phyloP scores from a whole-genome alignment of 1,139 yeast species.

The Nakaseomyces bracarensis region DNA sequence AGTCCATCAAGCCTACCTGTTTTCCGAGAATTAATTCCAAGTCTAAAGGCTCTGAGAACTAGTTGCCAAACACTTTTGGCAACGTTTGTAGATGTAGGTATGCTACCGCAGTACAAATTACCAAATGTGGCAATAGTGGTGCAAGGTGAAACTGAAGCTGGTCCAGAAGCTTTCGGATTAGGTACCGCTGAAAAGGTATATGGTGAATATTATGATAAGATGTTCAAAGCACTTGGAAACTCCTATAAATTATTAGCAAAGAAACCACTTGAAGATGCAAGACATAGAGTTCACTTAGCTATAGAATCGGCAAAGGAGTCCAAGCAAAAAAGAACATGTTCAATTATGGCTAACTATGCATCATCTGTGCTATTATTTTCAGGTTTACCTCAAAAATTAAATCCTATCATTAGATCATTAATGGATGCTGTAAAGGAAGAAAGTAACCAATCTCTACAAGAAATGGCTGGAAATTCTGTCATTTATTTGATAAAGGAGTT shows the following conservation, averaged over 20 bases:
- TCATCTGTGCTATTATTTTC: constrained; percentile 55
- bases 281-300: constrained; percentile 55
- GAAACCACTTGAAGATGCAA: constrained; percentile 73
- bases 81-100: constrained; percentile 68
- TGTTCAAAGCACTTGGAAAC: constrained; percentile 58
- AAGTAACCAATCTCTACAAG: constrained; percentile 56
- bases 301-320: constrained; percentile 61
- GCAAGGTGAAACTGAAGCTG: constrained; percentile 91
- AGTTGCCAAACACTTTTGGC: constrained; percentile 78
- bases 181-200: constrained; percentile 68
- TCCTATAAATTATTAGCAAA: constrained; percentile 64
- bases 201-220: constrained; percentile 55
- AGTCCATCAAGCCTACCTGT: constrained; percentile 43
- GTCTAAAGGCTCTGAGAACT: constrained; percentile 74
- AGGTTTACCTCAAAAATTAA: constrained; percentile 75
- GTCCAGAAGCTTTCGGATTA: constrained; percentile 84
- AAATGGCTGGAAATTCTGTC: constrained; percentile 61
- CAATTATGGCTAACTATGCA: constrained; percentile 68
- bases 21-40: constrained; percentile 82
- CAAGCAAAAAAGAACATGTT: constrained; percentile 45
- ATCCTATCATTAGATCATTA: constrained; percentile 78
- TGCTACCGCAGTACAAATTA: constrained; percentile 62
- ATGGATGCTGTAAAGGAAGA: constrained; percentile 92
- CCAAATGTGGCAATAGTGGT: constrained; percentile 85
- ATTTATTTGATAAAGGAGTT: constrained; percentile 56